These are phyloP conservation scores for Globisporangium lucens DNA, from an alignment of 352 stramenopile species.

Conservation along the genomic window DNA sequence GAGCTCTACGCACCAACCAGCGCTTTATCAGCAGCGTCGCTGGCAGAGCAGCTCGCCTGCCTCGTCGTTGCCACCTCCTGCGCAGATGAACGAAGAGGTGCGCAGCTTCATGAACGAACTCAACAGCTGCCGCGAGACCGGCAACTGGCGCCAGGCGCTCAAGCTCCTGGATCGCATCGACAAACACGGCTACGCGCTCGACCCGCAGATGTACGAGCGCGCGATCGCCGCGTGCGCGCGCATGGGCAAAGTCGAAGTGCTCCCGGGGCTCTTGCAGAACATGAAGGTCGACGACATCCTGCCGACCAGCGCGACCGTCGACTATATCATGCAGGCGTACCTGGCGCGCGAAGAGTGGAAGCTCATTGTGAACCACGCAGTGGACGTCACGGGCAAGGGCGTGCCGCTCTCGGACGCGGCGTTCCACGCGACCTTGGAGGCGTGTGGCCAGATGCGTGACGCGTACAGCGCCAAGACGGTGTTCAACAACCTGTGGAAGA, in stretches of 20 bases:
- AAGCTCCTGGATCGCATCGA: conserved; percentile 72
- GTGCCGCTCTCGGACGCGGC: conserved; percentile 63
- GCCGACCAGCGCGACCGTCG: conserved; percentile 63
- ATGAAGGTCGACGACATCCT: conserved; percentile 70
- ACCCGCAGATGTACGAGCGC: conserved; percentile 75
- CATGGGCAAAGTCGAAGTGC: conserved; percentile 77
- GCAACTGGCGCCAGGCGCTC: conserved; percentile 73
- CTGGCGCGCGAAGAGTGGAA: conserved; percentile 65
- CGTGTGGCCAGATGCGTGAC: conserved; percentile 59
- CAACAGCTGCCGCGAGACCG: conserved; percentile 45
- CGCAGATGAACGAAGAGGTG: conserved; percentile 13
- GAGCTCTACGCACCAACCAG: background rate
- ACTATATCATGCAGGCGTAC: conserved; percentile 81
- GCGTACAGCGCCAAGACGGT: conserved; percentile 46
- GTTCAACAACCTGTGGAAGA: conserved; percentile 36
- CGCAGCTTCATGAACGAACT: conserved; percentile 34
- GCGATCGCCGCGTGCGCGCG: conserved; percentile 75
- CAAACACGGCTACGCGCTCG: conserved; percentile 46
- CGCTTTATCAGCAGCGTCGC: conserved; percentile 3
- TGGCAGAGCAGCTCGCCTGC: conserved; percentile 11
- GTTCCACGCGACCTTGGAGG: conserved; percentile 72
- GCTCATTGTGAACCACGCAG: conserved; percentile 49
- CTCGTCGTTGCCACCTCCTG: background rate
- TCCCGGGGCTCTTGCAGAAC: conserved; percentile 69
- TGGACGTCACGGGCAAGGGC: conserved; percentile 36